These are phyloP conservation scores for Talaromyces sp. DNA, from an alignment of 2,329 filamentous ascomycete species.

Conservation along the genomic window DNA sequence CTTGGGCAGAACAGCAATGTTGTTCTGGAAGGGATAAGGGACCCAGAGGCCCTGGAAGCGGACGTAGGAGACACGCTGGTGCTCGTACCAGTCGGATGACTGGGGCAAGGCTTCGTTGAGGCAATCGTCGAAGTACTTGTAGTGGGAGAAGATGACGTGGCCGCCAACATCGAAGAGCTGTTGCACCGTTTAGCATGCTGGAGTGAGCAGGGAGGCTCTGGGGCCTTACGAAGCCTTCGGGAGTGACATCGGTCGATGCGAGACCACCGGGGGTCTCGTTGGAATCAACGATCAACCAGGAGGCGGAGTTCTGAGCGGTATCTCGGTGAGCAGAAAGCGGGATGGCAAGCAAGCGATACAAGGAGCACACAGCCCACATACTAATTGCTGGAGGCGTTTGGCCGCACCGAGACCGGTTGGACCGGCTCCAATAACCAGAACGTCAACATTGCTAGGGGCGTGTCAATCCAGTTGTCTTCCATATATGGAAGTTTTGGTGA, in stretches of 20 bases:
- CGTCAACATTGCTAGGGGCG: slow-evolving; percentile 59
- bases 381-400: slow-evolving; percentile 93
- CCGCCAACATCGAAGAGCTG: slow-evolving; percentile 98
- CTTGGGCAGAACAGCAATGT: slow-evolving; percentile 96
- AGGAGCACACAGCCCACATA: slow-evolving; percentile 45
- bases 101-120: slow-evolving; percentile 93
- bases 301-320: slow-evolving; percentile 68
- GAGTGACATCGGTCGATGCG: slow-evolving; percentile 88
- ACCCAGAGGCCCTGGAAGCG: slow-evolving; percentile 96
- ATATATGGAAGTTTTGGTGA: background rate
- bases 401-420: slow-evolving; percentile 95
- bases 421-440: slow-evolving; percentile 95
- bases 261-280: slow-evolving; percentile 90
- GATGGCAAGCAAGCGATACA: slow-evolving; percentile 4
- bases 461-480: background rate
- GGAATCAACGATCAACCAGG: slow-evolving; percentile 93
- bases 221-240: slow-evolving; percentile 87
- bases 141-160: slow-evolving; percentile 98
- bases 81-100: slow-evolving; percentile 90
- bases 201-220: background rate
- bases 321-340: background rate
- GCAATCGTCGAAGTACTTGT: slow-evolving; percentile 99
- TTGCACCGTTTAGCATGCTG: slow-evolving; percentile 3
- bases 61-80: slow-evolving; percentile 97
- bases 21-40: slow-evolving; percentile 99